Evolutionary conservation across 805 yeast species (phyloP), one percentile per base, ranked within the genome.

Genomic region (Ogataea dorogensis): DNA sequence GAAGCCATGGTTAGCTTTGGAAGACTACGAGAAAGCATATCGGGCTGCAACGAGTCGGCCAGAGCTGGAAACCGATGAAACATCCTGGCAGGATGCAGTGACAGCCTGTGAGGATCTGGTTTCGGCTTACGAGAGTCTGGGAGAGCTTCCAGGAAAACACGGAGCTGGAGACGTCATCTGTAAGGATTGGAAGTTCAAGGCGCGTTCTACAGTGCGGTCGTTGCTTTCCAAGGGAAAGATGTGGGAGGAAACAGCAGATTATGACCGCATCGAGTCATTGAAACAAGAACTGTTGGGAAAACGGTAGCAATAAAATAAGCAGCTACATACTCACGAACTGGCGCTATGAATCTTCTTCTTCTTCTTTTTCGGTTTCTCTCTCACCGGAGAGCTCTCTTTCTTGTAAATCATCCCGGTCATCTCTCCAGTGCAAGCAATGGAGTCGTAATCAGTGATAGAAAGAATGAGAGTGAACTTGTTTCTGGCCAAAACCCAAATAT

Each of bases 121-220:
- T 2, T 84, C 93, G 25, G 91, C 96, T 1, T 91, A 88, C 57
- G 88, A 81, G 53, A 80, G 85, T 3, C 70, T 86, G 20, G 98
- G 98, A n/a, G 93, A 83, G 40, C 59, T 77, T 48, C 83, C 85
- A 8, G 94, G 94, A 6, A 81, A 77, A 50, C 73, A 80, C 52
- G 83, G 82, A 16, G 88, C 86, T 2, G 94, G 81, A 14, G 86
- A 84, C 56, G 47, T 81, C n/a, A 94, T 89, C 7, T 88, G 96
- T 58, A 78, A 81, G 53, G 95, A 88, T 55, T 89, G 97, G 97
- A 83, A 77, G 54, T 85, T 81, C 63, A 87, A 87, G 57, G 80
- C 95, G 2, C 72, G 80, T 44, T 71, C 84, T 11, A 67, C 85
- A 1, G 71, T 88, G 14, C 72, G 94, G 52, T 73, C 86, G 1